phyloP scores from a whole-genome alignment of 139 green algal species.

The Asterochloris erici region DNA sequence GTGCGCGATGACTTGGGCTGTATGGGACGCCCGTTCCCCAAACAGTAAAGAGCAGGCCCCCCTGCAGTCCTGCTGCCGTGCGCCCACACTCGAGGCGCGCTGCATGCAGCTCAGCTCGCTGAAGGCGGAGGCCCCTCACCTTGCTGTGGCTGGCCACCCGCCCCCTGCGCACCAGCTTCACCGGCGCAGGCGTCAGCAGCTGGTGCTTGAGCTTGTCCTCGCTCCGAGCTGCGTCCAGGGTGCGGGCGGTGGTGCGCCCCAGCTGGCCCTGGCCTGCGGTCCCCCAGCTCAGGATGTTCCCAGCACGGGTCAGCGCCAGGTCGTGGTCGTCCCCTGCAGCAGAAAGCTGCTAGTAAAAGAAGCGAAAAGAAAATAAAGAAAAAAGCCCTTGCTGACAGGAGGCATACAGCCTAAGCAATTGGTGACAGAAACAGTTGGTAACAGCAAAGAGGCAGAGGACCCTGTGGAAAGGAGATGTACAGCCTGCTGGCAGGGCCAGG shows the following conservation, averaged over 20 bases:
- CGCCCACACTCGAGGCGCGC: too few relatives aligned
- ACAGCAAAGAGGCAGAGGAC: too few relatives aligned
- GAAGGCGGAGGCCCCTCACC: neutral
- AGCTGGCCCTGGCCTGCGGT: constrained; percentile 80
- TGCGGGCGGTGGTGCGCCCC: constrained; percentile 35
- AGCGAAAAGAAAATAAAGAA: neutral
- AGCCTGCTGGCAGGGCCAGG: too few relatives aligned
- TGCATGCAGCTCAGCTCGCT: too few relatives aligned
- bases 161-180: neutral
- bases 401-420: too few relatives aligned
- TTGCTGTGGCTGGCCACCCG: neutral
- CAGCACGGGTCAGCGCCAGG: constrained; percentile 48
- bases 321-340: constrained; percentile 66
- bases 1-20: too few relatives aligned
- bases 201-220: constrained; percentile 1
- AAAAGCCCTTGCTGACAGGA: too few relatives aligned
- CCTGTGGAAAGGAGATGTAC: too few relatives aligned
- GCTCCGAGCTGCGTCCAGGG: neutral
- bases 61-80: too few relatives aligned
- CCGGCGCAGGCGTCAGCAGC: neutral
- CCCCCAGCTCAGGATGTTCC: constrained; percentile 77
- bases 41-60: constrained; percentile 27
- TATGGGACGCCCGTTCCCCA: neutral
- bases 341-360: neutral
- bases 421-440: too few relatives aligned